Percentiles rank a stretch among this genome's conserved stretches.
phyloP scores from a whole-genome alignment of 768 basidiomycete genomes.

The Pleurotus ostreatus region DNA sequence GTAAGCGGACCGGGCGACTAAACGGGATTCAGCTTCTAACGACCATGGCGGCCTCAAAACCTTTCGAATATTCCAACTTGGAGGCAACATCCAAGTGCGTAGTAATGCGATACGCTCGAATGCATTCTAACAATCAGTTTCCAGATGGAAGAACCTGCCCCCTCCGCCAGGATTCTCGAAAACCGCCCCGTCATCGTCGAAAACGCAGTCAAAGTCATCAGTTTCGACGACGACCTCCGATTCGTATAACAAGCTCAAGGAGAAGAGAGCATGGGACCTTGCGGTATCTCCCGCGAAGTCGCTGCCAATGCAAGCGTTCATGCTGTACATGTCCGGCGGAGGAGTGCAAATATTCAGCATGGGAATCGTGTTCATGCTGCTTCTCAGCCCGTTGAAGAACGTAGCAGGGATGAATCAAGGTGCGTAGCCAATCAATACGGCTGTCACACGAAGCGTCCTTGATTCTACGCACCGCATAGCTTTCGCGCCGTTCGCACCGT shows the following conservation, averaged over 20 bases:
- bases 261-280: slow-evolving; percentile 81
- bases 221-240: slow-evolving; percentile 29
- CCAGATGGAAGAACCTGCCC: slow-evolving; percentile 9
- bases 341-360: slow-evolving; percentile 97
- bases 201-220: slow-evolving; percentile 23
- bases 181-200: slow-evolving; percentile 32
- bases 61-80: background rate
- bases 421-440: slow-evolving; percentile 29
- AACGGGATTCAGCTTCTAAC: too few relatives aligned
- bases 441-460: background rate
- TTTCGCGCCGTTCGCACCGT: slow-evolving; percentile 72
- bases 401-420: slow-evolving; percentile 74
- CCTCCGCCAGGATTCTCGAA: slow-evolving; percentile 10
- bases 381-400: slow-evolving; percentile 84
- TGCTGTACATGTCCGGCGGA: slow-evolving; percentile 98
- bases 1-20: too few relatives aligned
- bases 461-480: slow-evolving; percentile 32
- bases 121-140: background rate
- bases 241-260: slow-evolving; percentile 66
- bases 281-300: slow-evolving; percentile 84
- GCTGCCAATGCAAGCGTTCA: slow-evolving; percentile 95
- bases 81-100: slow-evolving; percentile 6
- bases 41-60: background rate
- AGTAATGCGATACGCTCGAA: too few relatives aligned
- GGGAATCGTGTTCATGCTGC: slow-evolving; percentile 92